Base-by-base conservation (phyloP, 1,284 basidiomycete genomes). In the Marasmius sp. region DNA sequence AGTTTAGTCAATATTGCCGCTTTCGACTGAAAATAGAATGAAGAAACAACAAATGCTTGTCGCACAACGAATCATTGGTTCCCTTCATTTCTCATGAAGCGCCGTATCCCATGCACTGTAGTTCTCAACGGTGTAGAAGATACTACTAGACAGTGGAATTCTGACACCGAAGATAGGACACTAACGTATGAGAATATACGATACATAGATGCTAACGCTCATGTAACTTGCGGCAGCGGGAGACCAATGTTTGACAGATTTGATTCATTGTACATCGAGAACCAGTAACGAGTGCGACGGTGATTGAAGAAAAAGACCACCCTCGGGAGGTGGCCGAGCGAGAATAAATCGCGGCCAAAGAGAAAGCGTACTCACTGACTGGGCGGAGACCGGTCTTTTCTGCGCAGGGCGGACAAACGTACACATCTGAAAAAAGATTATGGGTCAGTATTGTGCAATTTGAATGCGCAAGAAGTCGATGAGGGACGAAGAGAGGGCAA, bases 351-450 rank as follows among this genome's bases (percentile, higher is more conserved):
- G 62, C 65, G 70, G 65, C 71, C 74, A 66, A 69, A 67, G 64
- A 64, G 66, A 70, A 68, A 72, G 70, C 72, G 79, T 75, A 92
- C 92, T 93, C 90, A 93, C 92, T 87, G 76, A 88, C 83, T 75
- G 85, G 87, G 73, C 79, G 81, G 67, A 81, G 81, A 66, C 88
- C 87, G 63, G 89, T 89, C 65, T 79, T 81, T 67, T 81, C 74
- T 63, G 83, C 78, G 78, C 91, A 93, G 53, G 84, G 71, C 59
- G 86, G 80, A 73, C 92, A 93, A 62, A 91, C 77, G 75, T 87
- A 93, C 59, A 86, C 74, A 75, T 81, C 91, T 93, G 65, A 50
- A 48, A 54, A 51, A 59, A 43, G 54, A 8, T 45, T 45, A 48
- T 58, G 55, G 16, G 61, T 63, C 66, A 63, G 69, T 43, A 58